These are phyloP conservation scores for Trametes polyzona DNA, from an alignment of 1,284 basidiomycete species.

Conservation along the genomic window DNA sequence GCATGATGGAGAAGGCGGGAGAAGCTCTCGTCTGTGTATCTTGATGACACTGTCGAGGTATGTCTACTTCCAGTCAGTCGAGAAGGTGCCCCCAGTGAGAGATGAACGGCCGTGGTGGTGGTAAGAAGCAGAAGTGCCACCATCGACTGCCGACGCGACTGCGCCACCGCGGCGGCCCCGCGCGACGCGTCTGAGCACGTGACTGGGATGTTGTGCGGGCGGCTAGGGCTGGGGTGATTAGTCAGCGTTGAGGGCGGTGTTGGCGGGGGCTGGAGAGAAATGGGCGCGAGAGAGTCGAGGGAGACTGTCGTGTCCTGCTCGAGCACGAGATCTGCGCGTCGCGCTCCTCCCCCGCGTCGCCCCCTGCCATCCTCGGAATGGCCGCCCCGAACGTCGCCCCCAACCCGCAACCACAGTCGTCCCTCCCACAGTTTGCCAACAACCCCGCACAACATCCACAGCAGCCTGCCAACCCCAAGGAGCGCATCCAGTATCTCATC, in stretches of 20 bases:
- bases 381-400: slow-evolving; percentile 35
- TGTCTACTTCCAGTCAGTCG: no score
- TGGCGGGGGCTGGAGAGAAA: slow-evolving; percentile 11
- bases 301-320: slow-evolving; percentile 18
- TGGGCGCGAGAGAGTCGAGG: slow-evolving; percentile 7
- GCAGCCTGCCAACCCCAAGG: slow-evolving; percentile 23
- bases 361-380: slow-evolving; percentile 29
- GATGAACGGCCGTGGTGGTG: slow-evolving; percentile 12
- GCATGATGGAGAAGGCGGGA: slow-evolving; percentile 68
- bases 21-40: no score
- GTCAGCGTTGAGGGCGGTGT: slow-evolving; percentile 22
- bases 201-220: slow-evolving; percentile 12
- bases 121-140: slow-evolving; percentile 1
- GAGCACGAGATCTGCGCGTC: slow-evolving; percentile 34
- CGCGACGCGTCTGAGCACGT: slow-evolving; percentile 29
- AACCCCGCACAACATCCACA: slow-evolving; percentile 27
- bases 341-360: slow-evolving; percentile 27
- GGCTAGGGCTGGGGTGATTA: slow-evolving; percentile 19
- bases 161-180: slow-evolving; percentile 11
- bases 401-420: slow-evolving; percentile 27
- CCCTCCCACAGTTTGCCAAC: slow-evolving; percentile 23
- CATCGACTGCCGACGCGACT: slow-evolving; percentile 1
- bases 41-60: no score
- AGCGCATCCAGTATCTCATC: slow-evolving; percentile 33
- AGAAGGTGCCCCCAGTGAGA: no score